These are phyloP conservation scores for Stachybotrys elegans DNA, from an alignment of 2,329 filamentous ascomycete genomes.

Conservation along the genomic window DNA sequence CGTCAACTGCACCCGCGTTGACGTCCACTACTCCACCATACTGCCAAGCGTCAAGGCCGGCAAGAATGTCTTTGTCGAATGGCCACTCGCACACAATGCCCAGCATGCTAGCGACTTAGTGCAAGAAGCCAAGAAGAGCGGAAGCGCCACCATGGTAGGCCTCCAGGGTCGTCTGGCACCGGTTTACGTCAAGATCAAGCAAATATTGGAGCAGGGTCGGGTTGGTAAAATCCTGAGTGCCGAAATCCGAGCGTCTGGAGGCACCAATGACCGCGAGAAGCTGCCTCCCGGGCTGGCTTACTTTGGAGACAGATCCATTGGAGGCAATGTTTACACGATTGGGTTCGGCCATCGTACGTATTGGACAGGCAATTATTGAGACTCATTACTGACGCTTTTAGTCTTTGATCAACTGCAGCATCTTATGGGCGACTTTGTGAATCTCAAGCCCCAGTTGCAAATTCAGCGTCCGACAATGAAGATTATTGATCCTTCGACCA, in stretches of 20 bases:
- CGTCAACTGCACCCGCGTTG: constrained; percentile 48
- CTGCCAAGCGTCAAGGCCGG: constrained; percentile 44
- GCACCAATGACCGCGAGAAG: constrained; percentile 25
- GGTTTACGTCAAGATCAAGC: constrained; percentile 34
- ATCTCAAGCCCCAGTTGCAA: constrained; percentile 34
- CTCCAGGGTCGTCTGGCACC: constrained; percentile 47
- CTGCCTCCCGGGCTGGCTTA: constrained; percentile 36
- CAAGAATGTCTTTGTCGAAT: constrained; percentile 52
- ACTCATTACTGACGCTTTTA: constrained; percentile 13
- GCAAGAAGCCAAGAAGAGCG: constrained; percentile 23
- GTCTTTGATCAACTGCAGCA: constrained; percentile 41
- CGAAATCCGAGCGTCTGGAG: constrained; percentile 35
- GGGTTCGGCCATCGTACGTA: constrained; percentile 35
- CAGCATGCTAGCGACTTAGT: constrained; percentile 35
- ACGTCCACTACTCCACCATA: constrained; percentile 42
- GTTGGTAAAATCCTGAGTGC: constrained; percentile 50
- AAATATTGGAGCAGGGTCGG: constrained; percentile 35
- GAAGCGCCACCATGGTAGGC: constrained; percentile 39
- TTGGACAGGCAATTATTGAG: not conserved
- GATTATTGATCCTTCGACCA: constrained; percentile 24
- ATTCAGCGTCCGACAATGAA: constrained; percentile 36
- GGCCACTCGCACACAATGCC: constrained; percentile 47
- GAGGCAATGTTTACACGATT: constrained; percentile 39
- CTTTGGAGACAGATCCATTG: constrained; percentile 40
- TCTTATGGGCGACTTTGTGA: constrained; percentile 39